Base-by-base conservation (phyloP, 1,139 yeast species). In the Sugiyamaella castrensis region DNA sequence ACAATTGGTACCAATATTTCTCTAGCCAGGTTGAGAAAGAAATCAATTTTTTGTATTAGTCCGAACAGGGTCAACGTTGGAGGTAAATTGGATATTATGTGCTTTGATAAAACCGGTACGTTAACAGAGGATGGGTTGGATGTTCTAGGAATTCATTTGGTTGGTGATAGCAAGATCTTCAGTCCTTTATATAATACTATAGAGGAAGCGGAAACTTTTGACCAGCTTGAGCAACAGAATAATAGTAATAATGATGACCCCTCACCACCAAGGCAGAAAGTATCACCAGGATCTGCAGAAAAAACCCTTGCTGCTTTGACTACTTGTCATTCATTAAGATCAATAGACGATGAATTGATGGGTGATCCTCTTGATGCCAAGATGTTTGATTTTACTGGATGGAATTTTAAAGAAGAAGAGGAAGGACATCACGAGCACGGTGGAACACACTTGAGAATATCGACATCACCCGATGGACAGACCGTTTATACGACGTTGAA, bases 101-200 rank as follows among this genome's bases (percentile, higher is more conserved):
- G 96, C 61, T 92, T 94, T 68, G 99, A 92, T 70, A 92, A 92
- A 65, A 92, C 99, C 0, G 99, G 99, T 1, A 92, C 99, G 0
- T 73, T 92, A 57, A 92, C 99, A 0, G 98, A 92, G 64, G 98
- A 92, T 66, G 98, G 98, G 0, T 72, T 92, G 43, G 98, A 91
- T 65, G 88, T 94, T 6, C 74, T 89, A 60, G 98, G 98, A 2
- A 81, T 91, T 12, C 95, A 87, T 60, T 69, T 84, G 6, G 76
- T 79, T 9, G 51, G 48, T 3, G 48, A 43, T 13, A 48, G 48
- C 12, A 45, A 44, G 1, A 76, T 76, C 51, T 81, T 77, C 55
- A 80, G 54, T 26, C 53, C 52, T 13, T 32, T 56, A 31, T 40
- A 47, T 35, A 30, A 29, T n/a, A 46, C 44, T 12, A 19, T 34